Evolutionary conservation across 1,284 basidiomycete species (phyloP).

Genomic region (Ceratobasidium sp.): DNA sequence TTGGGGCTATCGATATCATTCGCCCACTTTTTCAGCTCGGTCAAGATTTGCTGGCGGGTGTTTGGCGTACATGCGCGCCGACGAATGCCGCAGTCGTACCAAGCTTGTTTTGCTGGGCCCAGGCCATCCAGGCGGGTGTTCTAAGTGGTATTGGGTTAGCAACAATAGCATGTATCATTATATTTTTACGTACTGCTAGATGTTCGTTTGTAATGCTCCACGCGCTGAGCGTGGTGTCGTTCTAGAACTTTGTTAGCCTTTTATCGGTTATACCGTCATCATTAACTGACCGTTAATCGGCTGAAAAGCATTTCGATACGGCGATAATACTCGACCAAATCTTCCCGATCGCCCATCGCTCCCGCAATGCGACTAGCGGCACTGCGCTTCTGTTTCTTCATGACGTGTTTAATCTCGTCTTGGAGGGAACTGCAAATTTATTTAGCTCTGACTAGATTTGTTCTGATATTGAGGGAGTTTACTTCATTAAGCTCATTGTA

Average conservation of each 20-base stretch:
- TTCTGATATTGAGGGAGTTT: neutral
- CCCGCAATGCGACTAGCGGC: neutral
- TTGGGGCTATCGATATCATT: neutral
- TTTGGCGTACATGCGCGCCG: constrained; percentile 17
- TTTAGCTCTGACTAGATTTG: neutral
- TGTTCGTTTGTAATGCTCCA: constrained; percentile 31
- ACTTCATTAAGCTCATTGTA: neutral
- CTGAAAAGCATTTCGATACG: neutral
- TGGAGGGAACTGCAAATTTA: neutral
- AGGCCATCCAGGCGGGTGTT: constrained; percentile 11
- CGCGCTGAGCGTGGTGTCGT: neutral
- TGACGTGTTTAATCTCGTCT: neutral
- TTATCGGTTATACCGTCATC: neutral
- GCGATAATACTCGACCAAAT: constrained; percentile 2
- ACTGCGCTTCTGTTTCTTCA: neutral
- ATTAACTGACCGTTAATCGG: neutral
- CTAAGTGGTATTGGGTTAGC: neutral
- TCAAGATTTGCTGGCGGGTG: constrained; percentile 7
- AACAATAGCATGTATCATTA: neutral
- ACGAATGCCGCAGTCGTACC: constrained; percentile 1
- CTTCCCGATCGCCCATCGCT: neutral
- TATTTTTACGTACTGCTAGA: neutral
- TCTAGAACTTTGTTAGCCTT: neutral
- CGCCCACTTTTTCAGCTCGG: neutral
- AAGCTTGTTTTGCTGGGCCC: neutral